phyloP scores from a whole-genome alignment of 176 grass and related monocot genomes.

The Triticum urartu region DNA sequence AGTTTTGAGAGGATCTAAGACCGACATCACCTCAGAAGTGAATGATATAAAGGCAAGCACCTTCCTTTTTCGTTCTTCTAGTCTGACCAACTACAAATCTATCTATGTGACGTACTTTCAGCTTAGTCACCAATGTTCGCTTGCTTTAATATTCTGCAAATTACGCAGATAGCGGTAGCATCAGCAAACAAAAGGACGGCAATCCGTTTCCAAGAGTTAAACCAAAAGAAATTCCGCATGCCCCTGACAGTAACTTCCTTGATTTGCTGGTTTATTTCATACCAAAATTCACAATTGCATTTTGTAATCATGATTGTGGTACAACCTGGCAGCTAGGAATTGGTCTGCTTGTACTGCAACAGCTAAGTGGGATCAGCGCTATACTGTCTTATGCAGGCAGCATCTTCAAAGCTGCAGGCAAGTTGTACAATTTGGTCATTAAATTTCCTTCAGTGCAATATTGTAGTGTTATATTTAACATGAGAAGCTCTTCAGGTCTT shows the following conservation, averaged over 20 bases:
- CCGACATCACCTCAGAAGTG: constrained; percentile 75
- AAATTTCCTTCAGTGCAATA: not conserved
- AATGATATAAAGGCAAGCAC: constrained; percentile 91
- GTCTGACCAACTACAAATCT: not conserved
- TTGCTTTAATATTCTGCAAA: not conserved
- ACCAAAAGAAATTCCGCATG: constrained; percentile 77
- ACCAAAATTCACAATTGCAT: not conserved
- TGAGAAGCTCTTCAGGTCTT: constrained; percentile 56
- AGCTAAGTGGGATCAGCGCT: constrained; percentile 81
- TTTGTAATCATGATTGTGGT: not conserved
- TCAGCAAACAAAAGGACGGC: constrained; percentile 68
- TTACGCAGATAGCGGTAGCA: constrained; percentile 66
- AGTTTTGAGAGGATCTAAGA: constrained; percentile 95
- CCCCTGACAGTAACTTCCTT: constrained; percentile 65
- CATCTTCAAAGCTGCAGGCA: constrained; percentile 90
- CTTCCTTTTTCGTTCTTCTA: not conserved
- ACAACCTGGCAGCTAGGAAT: constrained; percentile 63
- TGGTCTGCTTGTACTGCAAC: constrained; percentile 84
- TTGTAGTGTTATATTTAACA: not conserved
- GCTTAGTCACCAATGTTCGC: not conserved
- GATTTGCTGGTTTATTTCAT: not conserved
- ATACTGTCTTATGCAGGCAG: constrained; percentile 84
- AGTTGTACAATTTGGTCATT: constrained; percentile 13
- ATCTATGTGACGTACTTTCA: not conserved
- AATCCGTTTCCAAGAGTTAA: constrained; percentile 77